Evolutionary conservation across 1,139 yeast species (phyloP).

Genomic region (Candida sp.): DNA sequence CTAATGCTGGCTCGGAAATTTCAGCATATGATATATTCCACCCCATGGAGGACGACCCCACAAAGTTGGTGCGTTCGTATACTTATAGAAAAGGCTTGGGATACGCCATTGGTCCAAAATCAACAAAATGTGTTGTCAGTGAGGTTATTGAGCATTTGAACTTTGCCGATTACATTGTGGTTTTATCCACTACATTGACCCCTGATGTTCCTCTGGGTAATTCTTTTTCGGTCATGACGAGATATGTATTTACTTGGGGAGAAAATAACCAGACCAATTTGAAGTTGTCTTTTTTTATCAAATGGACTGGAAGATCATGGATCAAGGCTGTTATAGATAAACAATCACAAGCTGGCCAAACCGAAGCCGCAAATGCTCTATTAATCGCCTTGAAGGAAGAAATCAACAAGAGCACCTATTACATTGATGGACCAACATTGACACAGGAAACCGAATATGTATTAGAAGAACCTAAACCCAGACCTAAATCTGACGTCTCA

Average conservation of each 20-base stretch:
- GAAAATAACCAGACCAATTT: constrained; percentile 37
- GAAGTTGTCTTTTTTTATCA: constrained; percentile 39
- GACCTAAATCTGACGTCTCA: constrained; percentile 1
- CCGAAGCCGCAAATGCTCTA: constrained; percentile 32
- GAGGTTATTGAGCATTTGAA: constrained; percentile 44
- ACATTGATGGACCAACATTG: constrained; percentile 16
- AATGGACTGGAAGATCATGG: constrained; percentile 60
- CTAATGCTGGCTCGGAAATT: constrained; percentile 48
- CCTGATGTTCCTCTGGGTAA: constrained; percentile 64
- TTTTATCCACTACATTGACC: constrained; percentile 40
- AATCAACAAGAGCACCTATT: constrained; percentile 19
- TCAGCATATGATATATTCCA: constrained; percentile 37
- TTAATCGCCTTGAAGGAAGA: constrained; percentile 27
- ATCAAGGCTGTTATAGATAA: constrained; percentile 52
- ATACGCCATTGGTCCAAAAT: constrained; percentile 56
- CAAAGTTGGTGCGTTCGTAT: constrained; percentile 30
- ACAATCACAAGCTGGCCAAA: constrained; percentile 47
- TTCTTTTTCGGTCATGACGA: constrained; percentile 48
- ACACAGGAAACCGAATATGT: constrained; percentile 6
- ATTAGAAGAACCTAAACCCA: constrained; percentile 2
- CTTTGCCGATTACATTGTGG: constrained; percentile 31
- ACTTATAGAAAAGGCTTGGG: constrained; percentile 47
- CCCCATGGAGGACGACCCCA: constrained; percentile 28
- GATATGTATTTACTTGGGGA: constrained; percentile 49
- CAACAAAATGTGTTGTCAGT: constrained; percentile 48